phyloP scores from a whole-genome alignment of 2,329 filamentous ascomycete genomes.

The Xylaria sp. region DNA sequence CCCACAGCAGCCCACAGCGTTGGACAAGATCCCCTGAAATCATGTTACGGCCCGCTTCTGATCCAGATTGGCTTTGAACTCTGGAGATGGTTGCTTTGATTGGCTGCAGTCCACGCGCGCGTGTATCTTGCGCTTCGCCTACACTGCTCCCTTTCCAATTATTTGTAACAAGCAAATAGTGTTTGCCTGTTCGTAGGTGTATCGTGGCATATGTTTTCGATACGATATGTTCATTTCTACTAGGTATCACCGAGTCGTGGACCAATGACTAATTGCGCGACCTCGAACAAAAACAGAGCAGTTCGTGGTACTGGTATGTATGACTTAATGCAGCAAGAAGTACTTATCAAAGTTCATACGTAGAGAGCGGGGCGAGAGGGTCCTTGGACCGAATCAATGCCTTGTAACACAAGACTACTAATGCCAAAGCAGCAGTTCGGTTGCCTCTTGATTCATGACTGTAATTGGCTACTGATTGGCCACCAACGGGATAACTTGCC shows the following conservation, averaged over 20 bases:
- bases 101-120: conserved; percentile 35
- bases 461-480: background rate
- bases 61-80: conserved; percentile 28
- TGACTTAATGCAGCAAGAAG: too few species aligned
- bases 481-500: conserved; percentile 3
- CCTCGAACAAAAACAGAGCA: background rate
- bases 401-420: background rate
- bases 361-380: conserved; percentile 1
- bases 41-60: conserved; percentile 24
- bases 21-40: conserved; percentile 24
- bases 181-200: background rate
- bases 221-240: background rate
- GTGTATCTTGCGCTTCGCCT: conserved; percentile 24
- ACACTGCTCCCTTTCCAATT: background rate
- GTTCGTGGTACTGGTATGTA: too few species aligned
- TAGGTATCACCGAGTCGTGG: background rate
- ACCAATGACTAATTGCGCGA: background rate
- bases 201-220: background rate
- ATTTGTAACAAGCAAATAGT: background rate
- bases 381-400: background rate
- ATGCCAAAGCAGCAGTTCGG: background rate
- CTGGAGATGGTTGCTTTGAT: conserved; percentile 17
- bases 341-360: background rate
- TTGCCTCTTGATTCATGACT: conserved; percentile 17
- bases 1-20: conserved; percentile 22